Base-by-base conservation (phyloP, 2,329 filamentous ascomycete genomes). In the Colletotrichum zoysiae region DNA sequence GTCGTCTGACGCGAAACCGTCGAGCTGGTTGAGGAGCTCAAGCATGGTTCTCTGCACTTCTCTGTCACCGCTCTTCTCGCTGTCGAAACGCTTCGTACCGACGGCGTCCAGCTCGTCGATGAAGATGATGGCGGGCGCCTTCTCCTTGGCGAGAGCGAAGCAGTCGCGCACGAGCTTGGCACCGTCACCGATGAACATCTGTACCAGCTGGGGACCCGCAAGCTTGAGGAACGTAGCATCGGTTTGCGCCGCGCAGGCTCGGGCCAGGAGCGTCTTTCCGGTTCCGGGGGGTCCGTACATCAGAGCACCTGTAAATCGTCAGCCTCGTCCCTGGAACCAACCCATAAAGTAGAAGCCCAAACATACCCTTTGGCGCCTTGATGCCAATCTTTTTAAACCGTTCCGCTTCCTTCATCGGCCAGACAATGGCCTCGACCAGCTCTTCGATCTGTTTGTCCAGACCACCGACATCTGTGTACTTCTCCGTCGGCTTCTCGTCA, bases 301-400 rank as follows among this genome's bases (percentile, higher is more conserved):
- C 74, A 99, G 86, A 73, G 96, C 96, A 83, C 96, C 96, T 97
- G 44, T 12, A 42, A n/a, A 48, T 48, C 9, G 46, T 73, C 44
- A 70, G 62, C 58, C 26, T 12, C 42, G 51, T 46, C 5, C 57
- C 35, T 35, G 42, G 64, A 75, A 50, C 75, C 73, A 57, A 64
- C 46, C 48, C 14, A 7, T 9, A 2, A 33, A 7, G 9, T 2
- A 51, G 12, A 0, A 1, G 33, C 8, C 8, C 48, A 26, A 67
- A 77, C 84, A 74, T 89, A 98, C 96, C 96, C 86, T 99, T 99
- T 18, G 96, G 96, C 51, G 96, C 95, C 86, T 99, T 99, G 87
- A 99, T 99, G 77, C 96, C 96, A 79, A 99, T 98, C 89, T 98
- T 98, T 89, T 98, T 98, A 87, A 99, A 99, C 26, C 95, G 90